Evolutionary conservation across 2,329 filamentous ascomycete genomes (phyloP), one percentile per base, ranked within the genome.

Genomic region (Ophiocordyceps camponoti-floridani): DNA sequence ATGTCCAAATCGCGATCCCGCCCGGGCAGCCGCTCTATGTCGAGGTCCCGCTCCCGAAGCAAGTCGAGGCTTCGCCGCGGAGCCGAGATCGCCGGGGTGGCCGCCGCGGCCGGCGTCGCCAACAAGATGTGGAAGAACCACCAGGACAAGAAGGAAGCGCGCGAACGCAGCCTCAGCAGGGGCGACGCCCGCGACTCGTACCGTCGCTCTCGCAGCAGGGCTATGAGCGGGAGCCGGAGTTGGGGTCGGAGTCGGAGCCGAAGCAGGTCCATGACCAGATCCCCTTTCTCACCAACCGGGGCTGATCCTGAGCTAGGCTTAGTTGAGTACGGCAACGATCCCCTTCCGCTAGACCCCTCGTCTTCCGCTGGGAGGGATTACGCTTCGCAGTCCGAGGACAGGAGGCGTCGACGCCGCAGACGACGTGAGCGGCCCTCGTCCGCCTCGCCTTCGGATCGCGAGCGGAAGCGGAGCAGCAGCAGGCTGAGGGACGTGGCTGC

Each of bases 221-320:
- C 53, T 46, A 40, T 40, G 35, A 50, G 50, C 47, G 42, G 47
- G 41, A 48, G 49, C 44, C 41, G 35, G 26, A 50, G 48, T 33
- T 42, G 57, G 54, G 64, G 58, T 16, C 13, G n/a, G 14, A 38
- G 35, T 48, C 51, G 56, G 42, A 61, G 58, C 52, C 56, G 69
- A 58, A 70, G 67, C 64, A 70, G 68, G 62, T 74, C 72, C 61
- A 58, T 59, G 56, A 64, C 67, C 63, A 61, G 63, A 62, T 63
- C 64, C 64, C 62, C 60, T 60, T 62, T 67, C 62, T 67, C 67
- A 53, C 67, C 70, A 59, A 62, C 63, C 56, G 62, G 61, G 58
- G 68, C 72, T 78, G 75, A 79, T 73, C 70, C 68, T 66, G 73
- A 77, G 64, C 65, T 79, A 76, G 76, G 75, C 64, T 68, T 79